Base-by-base conservation (phyloP, 2,329 filamentous ascomycete species). In the Cordyceps militaris region DNA sequence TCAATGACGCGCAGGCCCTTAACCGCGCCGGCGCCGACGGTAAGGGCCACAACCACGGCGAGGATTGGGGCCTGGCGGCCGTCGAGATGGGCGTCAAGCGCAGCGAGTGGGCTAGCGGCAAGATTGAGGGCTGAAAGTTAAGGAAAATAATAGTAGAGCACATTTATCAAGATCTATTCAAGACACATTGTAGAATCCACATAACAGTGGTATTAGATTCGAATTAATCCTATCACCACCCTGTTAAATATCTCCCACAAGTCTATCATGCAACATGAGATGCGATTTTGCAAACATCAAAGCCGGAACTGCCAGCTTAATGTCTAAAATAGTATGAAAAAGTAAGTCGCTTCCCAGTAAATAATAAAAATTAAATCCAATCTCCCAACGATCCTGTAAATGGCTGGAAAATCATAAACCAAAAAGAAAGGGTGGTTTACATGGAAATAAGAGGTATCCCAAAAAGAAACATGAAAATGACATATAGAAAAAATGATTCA, bases 41-140 rank as follows among this genome's bases (percentile, higher is more conserved):
- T 55, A 69, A 71, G 60, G 78, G 84, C 64, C 94, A 97, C 71
- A 97, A 97, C 74, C 93, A 99, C 74, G 94, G 94, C 28, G 88
- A 94, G 75, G 93, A 97, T 72, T 99, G 94, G 94, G 94, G 94
- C 3, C 80, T 84, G 65, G 94, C 93, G 21, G 94, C 94, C 6
- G 94, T 99, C 34, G 94, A 99, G 79, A 81, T 99, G 78, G 92
- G 89, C 6, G 82, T 88, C 19, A 97, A 96, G 85, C 84, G 88
- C 70, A 88, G 79, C 73, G 86, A 85, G 52, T 97, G 92, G 93
- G 82, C 83, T 3, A 82, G 86, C 62, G 92, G 92, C 46, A 79
- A 77, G 67, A 76, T 83, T 56, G 78, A 80, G 60, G 72, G 71
- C 34, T 54, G 56, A 58, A 42, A 52, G 60, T 57, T 40, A n/a